Evolutionary conservation across 345 rosid genomes (phyloP).

Genomic region (Raphanus sativus): DNA sequence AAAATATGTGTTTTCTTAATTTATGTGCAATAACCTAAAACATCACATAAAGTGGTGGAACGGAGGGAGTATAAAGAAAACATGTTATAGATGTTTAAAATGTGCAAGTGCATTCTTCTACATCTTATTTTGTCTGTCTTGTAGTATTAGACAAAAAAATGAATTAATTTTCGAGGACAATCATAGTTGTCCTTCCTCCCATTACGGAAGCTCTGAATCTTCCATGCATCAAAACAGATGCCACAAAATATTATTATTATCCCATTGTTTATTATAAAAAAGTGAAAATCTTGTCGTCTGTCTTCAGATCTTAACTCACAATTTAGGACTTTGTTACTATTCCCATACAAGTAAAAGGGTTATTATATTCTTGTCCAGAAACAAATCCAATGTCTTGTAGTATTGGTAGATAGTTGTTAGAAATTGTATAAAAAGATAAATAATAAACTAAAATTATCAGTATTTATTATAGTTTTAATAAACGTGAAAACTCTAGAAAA

Average conservation of each 20-base stretch:
- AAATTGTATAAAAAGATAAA: too few species aligned
- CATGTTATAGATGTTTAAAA: not conserved
- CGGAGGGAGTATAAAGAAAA: not conserved
- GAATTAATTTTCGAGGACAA: not conserved
- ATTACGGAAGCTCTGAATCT: constrained; percentile 34
- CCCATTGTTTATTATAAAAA: not conserved
- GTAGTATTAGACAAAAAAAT: not conserved
- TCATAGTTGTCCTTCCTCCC: constrained; percentile 17
- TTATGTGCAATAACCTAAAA: too few species aligned
- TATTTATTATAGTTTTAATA: too few species aligned
- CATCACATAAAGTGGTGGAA: too few species aligned
- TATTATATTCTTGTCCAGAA: not conserved
- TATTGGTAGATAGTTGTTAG: too few species aligned
- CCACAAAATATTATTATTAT: not conserved
- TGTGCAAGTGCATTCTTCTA: not conserved
- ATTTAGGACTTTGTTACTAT: not conserved
- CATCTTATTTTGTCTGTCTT: not conserved
- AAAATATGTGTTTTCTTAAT: too few species aligned
- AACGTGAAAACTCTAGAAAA: too few species aligned
- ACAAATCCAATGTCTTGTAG: not conserved
- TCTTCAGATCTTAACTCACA: not conserved
- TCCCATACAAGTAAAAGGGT: not conserved
- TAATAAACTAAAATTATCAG: too few species aligned
- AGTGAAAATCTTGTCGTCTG: not conserved
- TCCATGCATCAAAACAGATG: constrained; percentile 23